phyloP scores from a whole-genome alignment of 306 rosid genomes.

The Malus orientalis region DNA sequence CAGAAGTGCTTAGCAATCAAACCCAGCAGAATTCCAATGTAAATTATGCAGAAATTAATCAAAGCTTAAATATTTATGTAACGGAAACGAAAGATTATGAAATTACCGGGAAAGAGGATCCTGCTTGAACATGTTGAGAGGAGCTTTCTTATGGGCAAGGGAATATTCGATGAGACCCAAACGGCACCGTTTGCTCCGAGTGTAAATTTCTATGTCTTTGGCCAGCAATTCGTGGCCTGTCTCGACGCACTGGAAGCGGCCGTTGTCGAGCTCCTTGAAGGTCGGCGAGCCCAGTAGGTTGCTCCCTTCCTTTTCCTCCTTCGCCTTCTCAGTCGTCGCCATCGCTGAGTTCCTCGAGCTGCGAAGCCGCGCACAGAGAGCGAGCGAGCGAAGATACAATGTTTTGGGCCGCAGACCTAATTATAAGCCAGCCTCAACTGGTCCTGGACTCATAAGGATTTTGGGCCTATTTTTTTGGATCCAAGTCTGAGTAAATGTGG shows the following conservation, averaged over 20 bases:
- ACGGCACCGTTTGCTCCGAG: conserved; percentile 77
- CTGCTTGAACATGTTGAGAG: conserved; percentile 74
- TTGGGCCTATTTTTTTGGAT: background rate
- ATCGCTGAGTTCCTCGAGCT: conserved; percentile 9
- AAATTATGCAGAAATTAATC: background rate
- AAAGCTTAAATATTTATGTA: background rate
- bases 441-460: background rate
- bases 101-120: conserved; percentile 74
- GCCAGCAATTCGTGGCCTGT: conserved; percentile 74
- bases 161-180: conserved; percentile 74
- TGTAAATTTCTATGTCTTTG: conserved; percentile 59
- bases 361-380: background rate
- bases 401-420: background rate
- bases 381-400: background rate
- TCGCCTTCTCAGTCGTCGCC: conserved; percentile 29
- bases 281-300: conserved; percentile 68
- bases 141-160: conserved; percentile 49
- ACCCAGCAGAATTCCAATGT: too few species aligned
- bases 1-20: too few species aligned
- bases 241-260: conserved; percentile 73
- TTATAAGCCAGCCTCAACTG: background rate
- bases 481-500: background rate
- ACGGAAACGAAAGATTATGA: background rate
- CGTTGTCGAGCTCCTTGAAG: conserved; percentile 58
- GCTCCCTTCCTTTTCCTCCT: conserved; percentile 50